A percentile compares a stretch with the other conserved stretches of the same genome.
Conservation (phyloP, 192 early-diverging fungal species). For the Coemansia sp. region DNA sequence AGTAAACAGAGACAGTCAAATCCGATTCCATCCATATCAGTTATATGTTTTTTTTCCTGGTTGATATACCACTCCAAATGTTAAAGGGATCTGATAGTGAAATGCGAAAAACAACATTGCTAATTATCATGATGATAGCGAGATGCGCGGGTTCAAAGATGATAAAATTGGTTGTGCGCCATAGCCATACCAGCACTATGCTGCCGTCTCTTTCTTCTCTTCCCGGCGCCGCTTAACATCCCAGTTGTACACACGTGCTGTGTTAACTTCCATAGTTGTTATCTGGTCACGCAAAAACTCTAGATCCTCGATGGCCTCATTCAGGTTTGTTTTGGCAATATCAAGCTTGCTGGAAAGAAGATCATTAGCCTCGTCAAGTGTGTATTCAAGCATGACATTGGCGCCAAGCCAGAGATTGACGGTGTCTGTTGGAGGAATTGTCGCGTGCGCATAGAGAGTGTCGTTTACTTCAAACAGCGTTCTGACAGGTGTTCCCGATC, state of each 20-base stretch:
- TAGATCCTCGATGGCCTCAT: conserved; percentile 84
- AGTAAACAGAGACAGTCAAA: background rate
- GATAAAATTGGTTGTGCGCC: background rate
- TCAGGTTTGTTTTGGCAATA: conserved; percentile 70
- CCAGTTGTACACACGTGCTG: conserved; percentile 96
- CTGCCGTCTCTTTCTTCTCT: conserved; percentile 13
- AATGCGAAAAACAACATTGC: background rate
- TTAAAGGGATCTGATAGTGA: no score
- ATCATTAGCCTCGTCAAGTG: conserved; percentile 79
- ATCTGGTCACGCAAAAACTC: conserved; percentile 95
- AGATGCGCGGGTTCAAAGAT: background rate
- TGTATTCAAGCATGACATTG: conserved; percentile 98
- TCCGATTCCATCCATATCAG: background rate
- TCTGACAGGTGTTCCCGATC: conserved; percentile 67
- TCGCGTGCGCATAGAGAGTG: conserved; percentile 87
- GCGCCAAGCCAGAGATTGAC: conserved; percentile 97
- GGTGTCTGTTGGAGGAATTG: conserved; percentile 70
- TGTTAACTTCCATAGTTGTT: conserved; percentile 99
- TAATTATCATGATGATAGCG: background rate
- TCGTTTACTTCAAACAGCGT: conserved; percentile 94
- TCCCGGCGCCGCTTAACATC: conserved; percentile 84
- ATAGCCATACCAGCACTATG: conserved; percentile 4
- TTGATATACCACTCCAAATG: no score
- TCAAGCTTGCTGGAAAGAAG: conserved; percentile 75
- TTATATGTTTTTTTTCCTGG: no score